Conservation (phyloP, 441 rosid genomes). For the Geranium incanum region DNA sequence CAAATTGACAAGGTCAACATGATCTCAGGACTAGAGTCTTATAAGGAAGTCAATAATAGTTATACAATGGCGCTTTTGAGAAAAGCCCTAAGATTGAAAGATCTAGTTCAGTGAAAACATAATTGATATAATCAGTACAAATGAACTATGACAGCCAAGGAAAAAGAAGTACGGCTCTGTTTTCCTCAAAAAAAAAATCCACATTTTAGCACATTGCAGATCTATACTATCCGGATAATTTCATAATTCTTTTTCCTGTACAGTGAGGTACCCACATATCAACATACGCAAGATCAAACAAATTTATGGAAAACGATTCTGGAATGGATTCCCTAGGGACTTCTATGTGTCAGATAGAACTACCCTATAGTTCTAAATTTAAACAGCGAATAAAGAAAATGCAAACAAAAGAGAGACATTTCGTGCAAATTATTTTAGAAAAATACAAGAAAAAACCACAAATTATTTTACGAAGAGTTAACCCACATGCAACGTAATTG, state of each 20-base stretch:
- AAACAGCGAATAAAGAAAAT: not conserved
- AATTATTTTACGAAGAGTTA: not conserved
- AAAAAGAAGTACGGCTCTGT: not conserved
- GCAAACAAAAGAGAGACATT: not conserved
- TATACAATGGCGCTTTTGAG: not conserved
- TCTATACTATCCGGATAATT: not conserved
- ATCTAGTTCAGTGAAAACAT: not conserved
- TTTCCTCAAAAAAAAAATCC: not conserved
- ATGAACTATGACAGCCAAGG: not conserved
- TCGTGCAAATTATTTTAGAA: not conserved
- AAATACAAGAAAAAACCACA: not conserved
- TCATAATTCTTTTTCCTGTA: not conserved
- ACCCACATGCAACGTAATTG: not conserved
- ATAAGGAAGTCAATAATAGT: not conserved
- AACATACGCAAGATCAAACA: not conserved
- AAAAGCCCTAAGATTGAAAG: not conserved
- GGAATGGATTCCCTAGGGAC: not conserved
- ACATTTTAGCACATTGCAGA: slow-evolving; percentile 1
- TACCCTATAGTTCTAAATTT: not conserved
- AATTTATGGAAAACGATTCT: not conserved
- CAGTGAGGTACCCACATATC: not conserved
- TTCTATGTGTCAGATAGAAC: not conserved
- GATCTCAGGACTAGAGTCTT: not conserved
- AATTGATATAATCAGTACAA: not conserved
- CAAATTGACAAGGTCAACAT: not conserved